phyloP scores from a whole-genome alignment of 306 rosid species.

The Gleditsia sinensis region DNA sequence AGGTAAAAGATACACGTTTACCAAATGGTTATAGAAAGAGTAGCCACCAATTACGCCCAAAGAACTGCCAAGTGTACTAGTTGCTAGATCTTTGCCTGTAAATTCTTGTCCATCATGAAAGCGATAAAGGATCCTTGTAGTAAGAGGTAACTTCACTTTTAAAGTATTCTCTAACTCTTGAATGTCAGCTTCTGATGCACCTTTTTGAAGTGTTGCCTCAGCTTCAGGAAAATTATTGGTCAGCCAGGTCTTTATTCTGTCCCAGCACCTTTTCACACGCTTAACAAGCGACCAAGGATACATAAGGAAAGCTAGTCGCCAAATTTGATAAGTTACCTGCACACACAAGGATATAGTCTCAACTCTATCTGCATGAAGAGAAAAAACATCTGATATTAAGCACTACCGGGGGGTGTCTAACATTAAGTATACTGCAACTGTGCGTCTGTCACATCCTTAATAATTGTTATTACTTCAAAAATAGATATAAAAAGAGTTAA shows the following conservation, averaged over 20 bases:
- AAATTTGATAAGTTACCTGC: constrained; percentile 64
- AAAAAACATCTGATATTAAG: background rate
- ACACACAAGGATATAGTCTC: background rate
- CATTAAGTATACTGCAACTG: background rate
- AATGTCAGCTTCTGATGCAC: constrained; percentile 77
- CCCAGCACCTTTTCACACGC: constrained; percentile 86
- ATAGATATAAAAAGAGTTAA: background rate
- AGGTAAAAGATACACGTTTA: constrained; percentile 75
- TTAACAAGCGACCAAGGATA: constrained; percentile 89
- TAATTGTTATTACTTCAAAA: background rate
- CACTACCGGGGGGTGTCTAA: background rate
- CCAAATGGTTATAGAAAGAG: constrained; percentile 53
- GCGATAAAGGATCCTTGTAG: constrained; percentile 81
- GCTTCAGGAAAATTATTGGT: constrained; percentile 66
- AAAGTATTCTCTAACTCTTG: constrained; percentile 54
- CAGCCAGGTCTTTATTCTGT: constrained; percentile 59
- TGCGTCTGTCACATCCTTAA: constrained; percentile 9
- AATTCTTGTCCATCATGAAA: constrained; percentile 82
- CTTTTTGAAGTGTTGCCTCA: constrained; percentile 62
- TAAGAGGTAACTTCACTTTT: constrained; percentile 75
- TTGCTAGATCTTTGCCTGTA: constrained; percentile 16
- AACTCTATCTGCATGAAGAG: constrained; percentile 12
- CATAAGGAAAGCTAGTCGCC: constrained; percentile 72
- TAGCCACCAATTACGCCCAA: constrained; percentile 93
- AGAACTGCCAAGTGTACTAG: constrained; percentile 39